Evolutionary conservation across 1,284 basidiomycete genomes (phyloP).

Genomic region (Ceratobasidium sp.): DNA sequence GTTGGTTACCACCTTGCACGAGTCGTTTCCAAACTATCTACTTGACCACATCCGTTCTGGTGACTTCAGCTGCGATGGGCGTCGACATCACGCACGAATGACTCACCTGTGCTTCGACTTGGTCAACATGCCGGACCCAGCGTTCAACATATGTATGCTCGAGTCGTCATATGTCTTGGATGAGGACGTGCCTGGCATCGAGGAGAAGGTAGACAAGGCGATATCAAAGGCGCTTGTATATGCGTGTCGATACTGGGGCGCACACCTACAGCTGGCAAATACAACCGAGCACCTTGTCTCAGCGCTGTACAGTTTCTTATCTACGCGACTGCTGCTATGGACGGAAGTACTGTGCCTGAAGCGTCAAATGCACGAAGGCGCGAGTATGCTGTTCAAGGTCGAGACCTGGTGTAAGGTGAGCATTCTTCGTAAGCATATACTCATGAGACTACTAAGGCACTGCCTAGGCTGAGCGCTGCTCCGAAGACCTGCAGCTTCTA

Average conservation of each 20-base stretch:
- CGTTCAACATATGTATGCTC: neutral
- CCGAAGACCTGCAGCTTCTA: neutral
- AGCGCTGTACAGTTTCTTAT: neutral
- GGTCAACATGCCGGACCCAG: neutral
- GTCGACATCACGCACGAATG: neutral
- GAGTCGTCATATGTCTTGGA: neutral
- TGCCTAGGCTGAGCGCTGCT: neutral
- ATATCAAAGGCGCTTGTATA: neutral
- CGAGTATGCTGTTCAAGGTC: neutral
- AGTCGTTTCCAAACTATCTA: constrained; percentile 4
- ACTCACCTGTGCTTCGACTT: neutral
- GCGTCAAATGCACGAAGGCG: neutral
- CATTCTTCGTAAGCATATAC: too few species aligned
- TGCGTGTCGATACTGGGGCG: constrained; percentile 17
- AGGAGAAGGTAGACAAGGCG: neutral
- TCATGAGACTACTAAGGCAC: too few species aligned
- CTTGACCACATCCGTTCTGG: neutral
- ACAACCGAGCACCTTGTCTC: neutral
- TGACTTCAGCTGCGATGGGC: neutral
- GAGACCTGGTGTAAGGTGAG: neutral
- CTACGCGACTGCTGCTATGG: constrained; percentile 6
- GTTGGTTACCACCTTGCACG: neutral
- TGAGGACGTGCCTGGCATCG: neutral
- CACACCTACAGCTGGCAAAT: neutral
- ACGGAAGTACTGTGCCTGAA: constrained; percentile 10